These are phyloP conservation scores for Coniochaeta sp. DNA, from an alignment of 2,329 filamentous ascomycete species.

Conservation along the genomic window DNA sequence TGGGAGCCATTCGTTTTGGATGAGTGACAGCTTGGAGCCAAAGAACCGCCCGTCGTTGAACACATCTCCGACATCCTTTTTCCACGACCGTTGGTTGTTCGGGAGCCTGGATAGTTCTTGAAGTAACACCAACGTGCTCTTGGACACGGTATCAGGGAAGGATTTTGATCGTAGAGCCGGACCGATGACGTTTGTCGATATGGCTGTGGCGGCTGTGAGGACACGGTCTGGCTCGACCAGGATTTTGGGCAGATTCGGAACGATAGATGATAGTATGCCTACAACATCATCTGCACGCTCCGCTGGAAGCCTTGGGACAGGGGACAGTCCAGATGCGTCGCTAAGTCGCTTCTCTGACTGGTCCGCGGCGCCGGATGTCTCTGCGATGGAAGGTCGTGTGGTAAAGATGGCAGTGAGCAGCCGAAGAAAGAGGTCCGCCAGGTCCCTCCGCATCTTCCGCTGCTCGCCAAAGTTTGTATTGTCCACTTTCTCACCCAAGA, in stretches of 20 bases:
- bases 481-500: constrained; percentile 90
- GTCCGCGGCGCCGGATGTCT: constrained; percentile 28
- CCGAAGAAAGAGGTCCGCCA: constrained; percentile 82
- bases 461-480: constrained; percentile 98
- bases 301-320: constrained; percentile 21
- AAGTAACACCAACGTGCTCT: constrained; percentile 63
- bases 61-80: constrained; percentile 83
- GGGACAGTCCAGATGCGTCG: constrained; percentile 21
- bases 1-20: constrained; percentile 71
- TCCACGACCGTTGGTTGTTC: constrained; percentile 82
- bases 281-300: constrained; percentile 67
- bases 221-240: constrained; percentile 82
- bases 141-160: constrained; percentile 79
- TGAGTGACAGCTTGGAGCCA: constrained; percentile 54
- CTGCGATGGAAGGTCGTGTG: constrained; percentile 68
- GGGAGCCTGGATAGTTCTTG: constrained; percentile 70
- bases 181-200: constrained; percentile 75
- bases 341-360: constrained; percentile 29
- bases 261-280: constrained; percentile 67
- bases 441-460: constrained; percentile 79
- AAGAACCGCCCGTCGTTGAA: constrained; percentile 91
- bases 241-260: constrained; percentile 74
- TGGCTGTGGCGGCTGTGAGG: constrained; percentile 65
- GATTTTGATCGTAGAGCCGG: constrained; percentile 76
- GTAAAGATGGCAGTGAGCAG: constrained; percentile 92